Evolutionary conservation across 2,329 filamentous ascomycete species (phyloP).

Genomic region (Allantophomopsis lycopodina): DNA sequence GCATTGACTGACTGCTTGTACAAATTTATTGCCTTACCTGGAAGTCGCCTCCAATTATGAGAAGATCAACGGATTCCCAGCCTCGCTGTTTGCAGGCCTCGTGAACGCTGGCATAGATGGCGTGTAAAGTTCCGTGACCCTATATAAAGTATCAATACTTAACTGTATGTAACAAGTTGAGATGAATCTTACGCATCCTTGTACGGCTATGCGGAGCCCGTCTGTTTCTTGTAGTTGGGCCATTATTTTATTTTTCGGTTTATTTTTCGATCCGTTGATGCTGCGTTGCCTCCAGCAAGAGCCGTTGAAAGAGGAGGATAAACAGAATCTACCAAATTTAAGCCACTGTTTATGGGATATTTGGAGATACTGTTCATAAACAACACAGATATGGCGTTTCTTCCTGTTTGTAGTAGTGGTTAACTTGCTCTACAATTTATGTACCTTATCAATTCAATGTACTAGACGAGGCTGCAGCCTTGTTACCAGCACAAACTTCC

Average conservation of each 20-base stretch:
- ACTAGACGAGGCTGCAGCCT: too few relatives aligned
- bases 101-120: slow-evolving; percentile 73
- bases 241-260: slow-evolving; percentile 7
- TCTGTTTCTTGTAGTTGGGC: slow-evolving; percentile 12
- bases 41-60: slow-evolving; percentile 95
- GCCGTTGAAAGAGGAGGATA: too few relatives aligned
- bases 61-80: slow-evolving; percentile 73
- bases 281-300: too few relatives aligned
- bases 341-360: too few relatives aligned
- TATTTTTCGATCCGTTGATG: too few relatives aligned
- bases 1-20: slow-evolving; percentile 1
- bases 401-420: too few relatives aligned
- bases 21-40: slow-evolving; percentile 38
- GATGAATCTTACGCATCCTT: slow-evolving; percentile 60
- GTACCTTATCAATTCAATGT: too few relatives aligned
- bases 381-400: too few relatives aligned
- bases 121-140: slow-evolving; percentile 85
- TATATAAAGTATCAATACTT: slow-evolving; percentile 22
- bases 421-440: too few relatives aligned
- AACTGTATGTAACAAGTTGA: not conserved
- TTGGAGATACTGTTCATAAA: too few relatives aligned
- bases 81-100: slow-evolving; percentile 54
- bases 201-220: slow-evolving; percentile 64
- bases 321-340: too few relatives aligned
- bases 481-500: too few relatives aligned